These are phyloP conservation scores for Cymodocea nodosa DNA, from an alignment of 116 monocot species.

Conservation along the genomic window DNA sequence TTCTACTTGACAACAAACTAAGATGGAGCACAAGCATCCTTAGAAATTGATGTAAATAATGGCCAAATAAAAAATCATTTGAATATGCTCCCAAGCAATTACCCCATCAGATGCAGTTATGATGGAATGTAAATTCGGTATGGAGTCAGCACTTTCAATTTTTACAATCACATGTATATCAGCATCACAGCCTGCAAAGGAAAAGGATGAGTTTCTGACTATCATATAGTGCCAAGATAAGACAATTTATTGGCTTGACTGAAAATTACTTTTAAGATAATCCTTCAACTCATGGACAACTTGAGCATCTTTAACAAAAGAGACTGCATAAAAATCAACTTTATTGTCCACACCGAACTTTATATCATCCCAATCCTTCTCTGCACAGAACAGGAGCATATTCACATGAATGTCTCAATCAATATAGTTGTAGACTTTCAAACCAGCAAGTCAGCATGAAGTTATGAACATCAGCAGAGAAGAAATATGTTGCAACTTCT, in stretches of 20 bases:
- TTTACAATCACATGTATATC: conserved; percentile 99
- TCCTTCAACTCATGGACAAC: conserved; percentile 96
- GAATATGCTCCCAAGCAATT: conserved; percentile 11
- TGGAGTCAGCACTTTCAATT: conserved; percentile 99
- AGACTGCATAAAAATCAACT: conserved; percentile 98
- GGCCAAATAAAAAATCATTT: background rate
- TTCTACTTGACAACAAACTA: too few species aligned
- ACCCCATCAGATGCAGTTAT: conserved; percentile 99
- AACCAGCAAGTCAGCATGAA: background rate
- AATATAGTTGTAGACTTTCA: background rate
- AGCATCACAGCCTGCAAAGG: conserved; percentile 52
- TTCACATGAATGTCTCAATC: background rate
- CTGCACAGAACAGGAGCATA: conserved; percentile 24
- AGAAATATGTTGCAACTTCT: background rate
- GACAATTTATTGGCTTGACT: background rate
- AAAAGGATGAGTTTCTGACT: background rate
- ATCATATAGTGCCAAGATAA: background rate
- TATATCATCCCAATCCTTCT: conserved; percentile 99
- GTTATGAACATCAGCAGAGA: background rate
- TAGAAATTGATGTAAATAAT: too few species aligned
- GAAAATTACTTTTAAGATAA: conserved; percentile 63
- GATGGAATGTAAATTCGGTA: conserved; percentile 94
- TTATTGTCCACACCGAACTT: conserved; percentile 99
- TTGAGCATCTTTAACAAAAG: conserved; percentile 99
- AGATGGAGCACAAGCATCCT: too few species aligned